Base-by-base conservation (phyloP, 192 early-diverging fungal species). In the Rhizoclosmatium globosum region DNA sequence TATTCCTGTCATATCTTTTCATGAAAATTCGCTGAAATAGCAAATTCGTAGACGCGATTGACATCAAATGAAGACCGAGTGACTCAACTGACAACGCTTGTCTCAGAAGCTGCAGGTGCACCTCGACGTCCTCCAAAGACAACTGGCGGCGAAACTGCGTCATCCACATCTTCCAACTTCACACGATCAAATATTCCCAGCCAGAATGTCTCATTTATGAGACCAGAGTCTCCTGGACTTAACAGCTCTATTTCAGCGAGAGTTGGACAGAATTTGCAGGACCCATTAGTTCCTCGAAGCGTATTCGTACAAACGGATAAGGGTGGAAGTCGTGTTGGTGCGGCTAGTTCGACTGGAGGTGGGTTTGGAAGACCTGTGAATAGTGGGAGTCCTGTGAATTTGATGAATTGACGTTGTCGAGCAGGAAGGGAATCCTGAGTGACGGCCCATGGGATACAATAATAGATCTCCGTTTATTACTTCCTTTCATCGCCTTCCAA, bases 21-120 rank as follows among this genome's bases (percentile, higher is more conserved):
- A 21, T 11, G 19, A 60, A 31, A 19, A n/a, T 39, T 17, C 42
- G 19, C 3, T 71, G 42, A 23, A 43, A 42, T 68, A 43, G 3
- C n/a, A 19, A 64, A n/a, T 59, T 7, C 7, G 15, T 71, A 89
- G 87, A 85, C 70, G 59, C 87, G 88, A 2, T 69, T 89, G n/a
- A 87, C 87, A 21, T 79, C 83, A 74, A 88, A 83, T 41, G 88
- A 89, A 71, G 85, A 88, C 60, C 77, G 83, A 23, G 68, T 89
- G 41, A 79, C 78, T 19, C 82, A 88, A 23, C 73, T 88, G 68
- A 75, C 70, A 3, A 41, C 70, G 19, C n/a, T 72, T 9, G 50
- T 72, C 15, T 72, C 70, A 17, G 70, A 72, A 15, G 48, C 53
- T 9, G 53, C 57, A 41, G 70, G 70, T 17, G 70, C 50, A 2